Percentiles rank a stretch among this genome's conserved stretches.
phyloP scores from a whole-genome alignment of 208 protist genomes.

The Trypanosoma cruzi region DNA sequence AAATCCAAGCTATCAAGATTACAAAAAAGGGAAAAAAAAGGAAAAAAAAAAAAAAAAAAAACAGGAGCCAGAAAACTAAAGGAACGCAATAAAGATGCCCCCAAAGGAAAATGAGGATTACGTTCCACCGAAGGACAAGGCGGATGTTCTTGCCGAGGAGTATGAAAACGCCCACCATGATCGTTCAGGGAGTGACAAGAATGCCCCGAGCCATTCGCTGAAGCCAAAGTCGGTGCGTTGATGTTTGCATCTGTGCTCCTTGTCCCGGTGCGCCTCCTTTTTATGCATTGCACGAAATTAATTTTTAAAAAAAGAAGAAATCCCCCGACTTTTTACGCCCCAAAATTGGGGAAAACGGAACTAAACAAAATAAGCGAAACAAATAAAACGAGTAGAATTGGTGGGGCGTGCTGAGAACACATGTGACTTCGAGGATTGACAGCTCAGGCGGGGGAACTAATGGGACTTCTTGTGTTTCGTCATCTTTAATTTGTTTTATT shows the following conservation, averaged over 20 bases:
- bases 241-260: too few species aligned
- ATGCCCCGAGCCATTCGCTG: slow-evolving; percentile 67
- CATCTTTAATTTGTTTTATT: neutral
- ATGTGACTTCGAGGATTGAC: neutral
- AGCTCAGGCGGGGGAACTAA: neutral
- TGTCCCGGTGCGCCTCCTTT: neutral
- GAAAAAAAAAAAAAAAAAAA: slow-evolving; percentile 9
- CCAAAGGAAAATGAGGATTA: slow-evolving; percentile 54
- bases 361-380: slow-evolving; percentile 13
- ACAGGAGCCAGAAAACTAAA: slow-evolving; percentile 6
- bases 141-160: slow-evolving; percentile 62
- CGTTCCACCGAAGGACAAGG: slow-evolving; percentile 76
- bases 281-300: neutral
- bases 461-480: too few species aligned
- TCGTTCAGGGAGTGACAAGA: slow-evolving; percentile 69
- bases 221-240: slow-evolving; percentile 88
- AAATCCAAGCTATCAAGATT: neutral
- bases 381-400: neutral
- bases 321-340: neutral
- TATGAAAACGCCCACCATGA: slow-evolving; percentile 86
- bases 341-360: neutral
- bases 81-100: slow-evolving; percentile 16
- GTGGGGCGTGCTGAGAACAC: neutral
- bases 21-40: neutral
- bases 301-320: slow-evolving; percentile 10